Base-by-base conservation (phyloP, 768 basidiomycete species). In the Suillus subluteus region DNA sequence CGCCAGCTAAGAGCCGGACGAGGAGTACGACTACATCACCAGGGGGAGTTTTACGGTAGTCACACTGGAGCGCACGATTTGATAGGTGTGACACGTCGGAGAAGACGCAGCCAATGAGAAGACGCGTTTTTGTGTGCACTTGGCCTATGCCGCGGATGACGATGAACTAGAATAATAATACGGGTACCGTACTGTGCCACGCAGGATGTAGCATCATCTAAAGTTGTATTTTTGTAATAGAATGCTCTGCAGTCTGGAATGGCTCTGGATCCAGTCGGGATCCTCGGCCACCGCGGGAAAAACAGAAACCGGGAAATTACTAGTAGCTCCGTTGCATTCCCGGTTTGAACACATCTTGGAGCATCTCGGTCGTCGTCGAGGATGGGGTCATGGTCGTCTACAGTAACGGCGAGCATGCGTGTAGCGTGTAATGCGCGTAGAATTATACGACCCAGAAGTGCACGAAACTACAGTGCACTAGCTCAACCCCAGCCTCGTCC, bases 391-490 rank as follows among this genome's bases (percentile, higher is more conserved):
- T 66, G 69, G 71, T 65, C 66, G 48, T 65, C 55, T 41, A 23
- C 58, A 62, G 58, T 71, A 64, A 56, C 67, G 64, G 69, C 67
- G 65, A 38, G 56, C 54, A 65, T 69, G 4, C 68, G 73, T 66
- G 59, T 73, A 52, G 58, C 66, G 62, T 72, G 64, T 62, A 52
- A 44, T 23, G 54, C 46, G 35, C 59, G 67, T 30, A 37, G 58
- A 15, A 15, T 26, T 23, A 59, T 65, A 16, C 68, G 52, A 18
- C 62, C 64, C 6, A 26, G 26, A 16, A 16, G 52, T 9, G 63
- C 69, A 63, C 81, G 84, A 67, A 77, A 75, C 35, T 77, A 79
- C 66, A 80, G 80, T 41, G 78, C 70, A 35, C 78, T 84, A 23
- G 82, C 81, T 1, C 82, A 84, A 67, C 82, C 83, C 21, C 75